Conservation (phyloP, 208 protist genomes). For the Crithidia expoeki region DNA sequence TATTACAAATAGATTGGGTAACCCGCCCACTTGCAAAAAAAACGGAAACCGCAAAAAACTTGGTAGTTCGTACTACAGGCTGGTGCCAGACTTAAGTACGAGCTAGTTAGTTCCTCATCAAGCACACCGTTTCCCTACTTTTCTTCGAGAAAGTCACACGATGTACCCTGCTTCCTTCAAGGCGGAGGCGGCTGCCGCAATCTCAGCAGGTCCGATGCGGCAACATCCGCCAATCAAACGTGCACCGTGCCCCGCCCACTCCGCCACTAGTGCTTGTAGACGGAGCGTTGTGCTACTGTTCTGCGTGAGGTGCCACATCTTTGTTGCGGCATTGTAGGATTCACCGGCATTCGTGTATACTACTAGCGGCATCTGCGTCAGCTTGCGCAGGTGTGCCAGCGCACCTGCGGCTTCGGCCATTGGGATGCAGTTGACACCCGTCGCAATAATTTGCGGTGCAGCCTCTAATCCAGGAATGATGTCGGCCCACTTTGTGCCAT, state of each 20-base stretch:
- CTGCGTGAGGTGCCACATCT: slow-evolving; percentile 31
- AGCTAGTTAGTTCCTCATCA: background rate
- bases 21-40: too few species aligned
- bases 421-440: slow-evolving; percentile 69
- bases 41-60: too few species aligned
- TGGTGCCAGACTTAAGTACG: too few species aligned
- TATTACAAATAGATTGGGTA: too few species aligned
- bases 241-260: slow-evolving; percentile 37
- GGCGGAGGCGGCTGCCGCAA: slow-evolving; percentile 12
- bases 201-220: slow-evolving; percentile 33
- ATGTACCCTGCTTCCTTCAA: slow-evolving; percentile 5
- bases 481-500: slow-evolving; percentile 41
- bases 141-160: background rate
- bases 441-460: slow-evolving; percentile 38
- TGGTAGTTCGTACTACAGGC: too few species aligned
- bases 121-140: background rate
- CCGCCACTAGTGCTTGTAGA: slow-evolving; percentile 21
- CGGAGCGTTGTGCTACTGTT: slow-evolving; percentile 9
- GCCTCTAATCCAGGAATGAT: slow-evolving; percentile 42
- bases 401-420: slow-evolving; percentile 25
- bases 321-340: slow-evolving; percentile 41
- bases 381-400: slow-evolving; percentile 32
- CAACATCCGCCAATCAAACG: slow-evolving; percentile 66
- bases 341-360: slow-evolving; percentile 71
- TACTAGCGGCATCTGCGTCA: slow-evolving; percentile 58